A percentile compares a stretch with the other conserved stretches of the same genome.
Evolutionary conservation across 2,329 filamentous ascomycete genomes (phyloP).

Genomic region (Lasiodiplodia citricola): DNA sequence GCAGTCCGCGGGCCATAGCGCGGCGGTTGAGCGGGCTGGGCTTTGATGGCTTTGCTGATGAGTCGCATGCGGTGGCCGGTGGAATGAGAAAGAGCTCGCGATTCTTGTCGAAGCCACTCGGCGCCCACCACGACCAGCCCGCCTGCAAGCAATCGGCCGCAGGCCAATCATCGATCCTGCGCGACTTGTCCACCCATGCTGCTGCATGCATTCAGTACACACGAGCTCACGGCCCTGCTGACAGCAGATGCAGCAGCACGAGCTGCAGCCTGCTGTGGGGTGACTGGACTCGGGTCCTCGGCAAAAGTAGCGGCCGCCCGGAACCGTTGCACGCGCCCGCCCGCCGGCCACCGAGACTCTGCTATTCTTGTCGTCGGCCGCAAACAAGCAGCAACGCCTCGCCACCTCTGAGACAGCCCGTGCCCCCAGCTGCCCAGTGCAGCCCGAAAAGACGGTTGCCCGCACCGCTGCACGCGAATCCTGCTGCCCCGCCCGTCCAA

Average conservation of each 20-base stretch:
- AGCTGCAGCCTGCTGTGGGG: constrained; percentile 1
- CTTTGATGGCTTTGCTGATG: not conserved
- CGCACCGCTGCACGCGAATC: constrained; percentile 9
- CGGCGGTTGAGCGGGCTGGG: not conserved
- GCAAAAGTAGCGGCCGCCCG: not conserved
- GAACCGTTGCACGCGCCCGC: not conserved
- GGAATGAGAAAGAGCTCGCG: not conserved
- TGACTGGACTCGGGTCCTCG: not conserved
- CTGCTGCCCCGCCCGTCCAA: not conserved
- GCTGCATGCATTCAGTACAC: constrained; percentile 4
- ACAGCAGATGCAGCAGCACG: constrained; percentile 3
- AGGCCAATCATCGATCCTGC: not conserved
- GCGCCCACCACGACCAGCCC: not conserved
- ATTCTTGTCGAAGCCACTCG: constrained; percentile 5
- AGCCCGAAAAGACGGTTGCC: not conserved
- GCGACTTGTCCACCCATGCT: not conserved
- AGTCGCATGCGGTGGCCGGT: not conserved
- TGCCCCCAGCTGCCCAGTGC: constrained; percentile 6
- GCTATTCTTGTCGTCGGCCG: not conserved
- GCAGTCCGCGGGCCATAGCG: not conserved
- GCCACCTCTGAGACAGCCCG: not conserved
- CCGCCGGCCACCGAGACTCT: not conserved
- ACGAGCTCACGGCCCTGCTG: not conserved
- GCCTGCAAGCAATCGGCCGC: constrained; percentile 13
- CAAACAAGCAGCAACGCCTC: not conserved